Evolutionary conservation across 306 rosid genomes (phyloP), one percentile per base, ranked within the genome.

Genomic region (Vachellia pachyceras): DNA sequence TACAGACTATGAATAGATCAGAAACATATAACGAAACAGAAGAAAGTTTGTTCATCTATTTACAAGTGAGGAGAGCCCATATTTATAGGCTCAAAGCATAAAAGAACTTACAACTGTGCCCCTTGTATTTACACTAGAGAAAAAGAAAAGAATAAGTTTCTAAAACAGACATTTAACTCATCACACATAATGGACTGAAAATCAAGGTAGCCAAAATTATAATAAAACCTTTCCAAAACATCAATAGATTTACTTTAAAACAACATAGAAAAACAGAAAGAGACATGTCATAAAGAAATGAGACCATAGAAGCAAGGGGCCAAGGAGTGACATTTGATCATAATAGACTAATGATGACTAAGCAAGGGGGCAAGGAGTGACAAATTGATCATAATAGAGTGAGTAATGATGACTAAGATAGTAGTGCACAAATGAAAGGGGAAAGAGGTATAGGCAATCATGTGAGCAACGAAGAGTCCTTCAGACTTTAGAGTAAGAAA

Each of bases 401-500:
- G 6, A 44, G 40, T 37, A 74, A 20, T 37, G 57, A 74, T 54
- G 20, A 20, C 17, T 20, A 54, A 52, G 41, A 33, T 29, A 73
- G 36, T 22, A 50, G n/a, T 35, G 20, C 22, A 5, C 35, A 52
- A 37, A 10, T 11, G 36, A 73, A 36, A n/a, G 35, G 25, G 47
- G 35, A 73, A 52, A 36, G 50, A 69, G 63, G 29, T 36, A 10
- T 78, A 46, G 70, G 22, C 55, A 49, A 58, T 70, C 77, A 79
- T 25, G 65, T 42, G 45, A 69, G 61, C 46, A 29, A 17, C 17
- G 75, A 69, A 50, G 63, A 77, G 14, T 23, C 57, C 55, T 70
- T 79, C 22, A 52, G 35, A 52, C 25, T 70, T 75, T 40, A 63
- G 22, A 52, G 49, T 12, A 72, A 46, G 33, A 81, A 70, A 76